Percentiles rank a stretch among this genome's conserved stretches.
These are phyloP conservation scores for Solanum tarijense DNA, from an alignment of 257 asterid species.

Conservation along the genomic window DNA sequence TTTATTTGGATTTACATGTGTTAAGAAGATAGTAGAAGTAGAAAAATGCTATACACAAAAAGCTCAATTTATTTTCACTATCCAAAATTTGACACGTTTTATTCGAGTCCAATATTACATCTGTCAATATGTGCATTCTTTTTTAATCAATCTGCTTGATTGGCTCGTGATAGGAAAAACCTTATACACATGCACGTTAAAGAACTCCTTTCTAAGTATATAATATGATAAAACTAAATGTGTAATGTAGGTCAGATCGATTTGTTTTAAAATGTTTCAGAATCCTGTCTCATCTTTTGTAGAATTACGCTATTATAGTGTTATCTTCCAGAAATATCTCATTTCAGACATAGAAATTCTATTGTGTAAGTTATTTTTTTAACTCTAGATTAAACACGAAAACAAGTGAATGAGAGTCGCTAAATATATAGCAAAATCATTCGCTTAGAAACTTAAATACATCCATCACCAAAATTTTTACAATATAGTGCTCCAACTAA, in stretches of 20 bases:
- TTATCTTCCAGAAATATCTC: not conserved
- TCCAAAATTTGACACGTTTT: not conserved
- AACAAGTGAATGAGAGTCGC: not conserved
- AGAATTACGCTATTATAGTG: not conserved
- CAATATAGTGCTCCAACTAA: not conserved
- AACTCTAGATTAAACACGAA: not conserved
- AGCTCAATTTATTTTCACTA: not conserved
- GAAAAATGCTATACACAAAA: not conserved
- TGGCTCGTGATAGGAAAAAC: not conserved
- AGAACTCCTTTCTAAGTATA: not conserved
- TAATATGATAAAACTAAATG: not conserved
- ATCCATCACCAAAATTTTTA: not conserved
- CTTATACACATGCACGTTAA: not conserved
- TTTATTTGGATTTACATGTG: not conserved
- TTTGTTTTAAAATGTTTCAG: not conserved
- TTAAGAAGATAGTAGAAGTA: not conserved
- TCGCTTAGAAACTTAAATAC: not conserved
- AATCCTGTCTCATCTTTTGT: not conserved
- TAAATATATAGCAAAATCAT: not conserved
- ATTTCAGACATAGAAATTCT: not conserved
- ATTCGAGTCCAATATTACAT: rapidly evolving
- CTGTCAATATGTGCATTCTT: not conserved
- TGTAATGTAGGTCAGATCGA: not conserved
- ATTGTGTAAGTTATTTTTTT: not conserved
- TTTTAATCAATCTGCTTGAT: not conserved